Base-by-base conservation (phyloP, 2,329 filamentous ascomycete species). In the Myriosclerotinia scirpicola region DNA sequence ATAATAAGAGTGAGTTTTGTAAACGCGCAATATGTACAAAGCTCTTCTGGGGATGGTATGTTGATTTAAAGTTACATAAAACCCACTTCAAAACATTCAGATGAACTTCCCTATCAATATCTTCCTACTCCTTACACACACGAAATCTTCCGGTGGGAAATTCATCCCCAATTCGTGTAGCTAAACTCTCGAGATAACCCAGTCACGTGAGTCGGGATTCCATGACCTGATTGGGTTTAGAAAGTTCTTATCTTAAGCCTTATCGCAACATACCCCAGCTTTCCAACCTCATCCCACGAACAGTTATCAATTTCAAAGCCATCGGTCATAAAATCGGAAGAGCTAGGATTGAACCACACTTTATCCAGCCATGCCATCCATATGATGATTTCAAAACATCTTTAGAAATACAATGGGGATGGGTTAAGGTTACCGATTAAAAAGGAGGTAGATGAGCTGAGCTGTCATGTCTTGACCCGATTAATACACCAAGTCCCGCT, bases 401-500 rank as follows among this genome's bases (percentile, higher is more conserved):
- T 6, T 26, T 11, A 22, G 44, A 61, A 50, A 60, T 60, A 30
- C 7, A 60, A 50, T 60, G 66, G 62, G 54, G 42, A 64, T 68
- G 68, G 14, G 30, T 34, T 34, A 34, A 34, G 30, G 4, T 34
- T 34, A 34, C 68, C 64, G 38, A 2, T 40, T 42, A 17, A 30
- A n/a, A 42, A 38, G 11, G n/a, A n/a, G 17, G 40, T 30, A 14
- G n/a, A 44, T 44, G 55, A 59, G 54, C 42, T 42, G 22, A 59
- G 20, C 34, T 65, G 54, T 66, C 55, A 20, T 66, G 46, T 61
- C 55, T 66, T 66, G 69, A 70, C 73, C 71, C 69, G 66, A 75
- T 75, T 73, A 69, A 73, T 73, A 74, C 69, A 72, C 64, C 46
- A 67, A 69, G 69, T 75, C 73, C 73, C 72, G 71, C 69, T 26